Evolutionary conservation across 1,139 yeast genomes (phyloP), one percentile per base, ranked within the genome.

Genomic region (Taphrina sp.): DNA sequence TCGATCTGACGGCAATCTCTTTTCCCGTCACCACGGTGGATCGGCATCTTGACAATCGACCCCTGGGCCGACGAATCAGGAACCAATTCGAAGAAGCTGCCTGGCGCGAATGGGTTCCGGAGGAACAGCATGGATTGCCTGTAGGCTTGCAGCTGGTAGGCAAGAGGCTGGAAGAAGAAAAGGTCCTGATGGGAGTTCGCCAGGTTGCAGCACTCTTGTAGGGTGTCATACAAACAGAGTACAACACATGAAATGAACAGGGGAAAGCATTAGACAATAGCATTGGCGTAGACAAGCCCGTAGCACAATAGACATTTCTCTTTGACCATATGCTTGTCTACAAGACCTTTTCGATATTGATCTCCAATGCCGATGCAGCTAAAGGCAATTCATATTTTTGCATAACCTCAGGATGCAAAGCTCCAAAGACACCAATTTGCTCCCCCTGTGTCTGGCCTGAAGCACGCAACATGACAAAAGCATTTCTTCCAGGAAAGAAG

Each of bases 401-500:
- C 78, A 90, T 77, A 58, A 94, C 98, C 67, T 86, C 89, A 34
- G 99, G 99, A 70, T 94, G 99, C 67, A 94, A 76, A 58, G 89
- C 96, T 69, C 99, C 99, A 64, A 94, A 75, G 49, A 81, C 74
- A 63, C 99, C 99, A 66, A 94, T 79, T 19, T 63, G 65, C 37
- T 61, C 54, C 22, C 71, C 66, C 60, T 61, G 63, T 26, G 46
- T 42, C 54, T 75, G 79, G 62, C 76, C 72, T 59, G 74, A 76
- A 58, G 77, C 73, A 74, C 95, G 80, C 74, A 82, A 85, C 71
- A 77, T 79, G 60, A 94, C 78, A 66, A 79, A 82, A 51, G 98
- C 98, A 60, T 96, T 97, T 76, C 98, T 84, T 47, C 97, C 98
- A 42, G 96, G 95, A 85, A 94, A 92, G 74, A 79, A 94, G 59